Evolutionary conservation across 352 stramenopile species (phyloP).

Genomic region (Phytophthora colocasiae): DNA sequence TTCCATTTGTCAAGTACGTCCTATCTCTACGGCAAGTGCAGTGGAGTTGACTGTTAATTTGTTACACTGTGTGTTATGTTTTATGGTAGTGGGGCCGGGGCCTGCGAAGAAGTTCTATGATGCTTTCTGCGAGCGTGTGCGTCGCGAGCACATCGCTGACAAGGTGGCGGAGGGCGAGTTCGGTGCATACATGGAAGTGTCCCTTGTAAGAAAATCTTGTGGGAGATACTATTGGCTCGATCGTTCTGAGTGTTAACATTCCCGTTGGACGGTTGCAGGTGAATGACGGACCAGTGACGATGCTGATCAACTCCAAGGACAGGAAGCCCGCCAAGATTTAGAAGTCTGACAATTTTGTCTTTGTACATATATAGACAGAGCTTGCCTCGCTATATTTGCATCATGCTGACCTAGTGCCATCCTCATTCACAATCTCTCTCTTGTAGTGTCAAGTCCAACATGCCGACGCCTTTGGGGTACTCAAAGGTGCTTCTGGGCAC

Average conservation of each 20-base stretch:
- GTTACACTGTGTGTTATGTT: background rate
- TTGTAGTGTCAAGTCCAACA: slow-evolving; percentile 10
- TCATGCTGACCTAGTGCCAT: background rate
- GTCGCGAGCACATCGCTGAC: slow-evolving; percentile 57
- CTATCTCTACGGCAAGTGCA: background rate
- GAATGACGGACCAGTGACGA: slow-evolving; percentile 86
- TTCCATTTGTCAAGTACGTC: slow-evolving; percentile 84
- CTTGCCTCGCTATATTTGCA: slow-evolving; percentile 26
- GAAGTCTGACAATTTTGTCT: background rate
- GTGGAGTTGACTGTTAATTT: no score
- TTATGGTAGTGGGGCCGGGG: slow-evolving; percentile 61
- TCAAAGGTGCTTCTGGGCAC: slow-evolving; percentile 54
- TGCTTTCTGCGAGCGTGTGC: slow-evolving; percentile 73
- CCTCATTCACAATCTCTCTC: slow-evolving; percentile 5
- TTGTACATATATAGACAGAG: slow-evolving; percentile 29
- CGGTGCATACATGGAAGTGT: slow-evolving; percentile 88
- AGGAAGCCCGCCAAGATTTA: slow-evolving; percentile 60
- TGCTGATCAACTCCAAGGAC: slow-evolving; percentile 87
- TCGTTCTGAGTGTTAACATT: slow-evolving; percentile 17
- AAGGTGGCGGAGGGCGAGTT: slow-evolving; percentile 86
- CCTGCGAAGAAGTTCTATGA: slow-evolving; percentile 82
- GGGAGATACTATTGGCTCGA: background rate
- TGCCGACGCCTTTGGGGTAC: slow-evolving; percentile 51
- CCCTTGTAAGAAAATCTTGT: slow-evolving; percentile 52
- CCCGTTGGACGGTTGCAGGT: slow-evolving; percentile 45